Percentiles rank a stretch among this genome's conserved stretches.
Conservation (phyloP, 202 grass and related monocot species). For the Elaeis oleifera region DNA sequence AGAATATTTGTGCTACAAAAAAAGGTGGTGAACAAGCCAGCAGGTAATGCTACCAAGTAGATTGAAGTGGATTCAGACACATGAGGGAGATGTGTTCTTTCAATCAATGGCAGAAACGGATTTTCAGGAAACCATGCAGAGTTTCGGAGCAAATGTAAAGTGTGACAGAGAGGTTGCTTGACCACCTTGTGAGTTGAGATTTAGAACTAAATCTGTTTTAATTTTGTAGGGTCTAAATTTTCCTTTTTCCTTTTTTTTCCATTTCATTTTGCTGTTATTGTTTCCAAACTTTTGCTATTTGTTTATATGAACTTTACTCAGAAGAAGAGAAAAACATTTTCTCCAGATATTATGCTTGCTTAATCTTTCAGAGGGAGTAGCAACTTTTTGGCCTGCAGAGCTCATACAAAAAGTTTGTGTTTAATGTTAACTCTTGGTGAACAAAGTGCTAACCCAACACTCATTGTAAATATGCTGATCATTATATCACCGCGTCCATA, state of each 20-base stretch:
- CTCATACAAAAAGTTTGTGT: too few species aligned
- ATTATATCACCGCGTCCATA: too few species aligned
- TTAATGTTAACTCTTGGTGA: too few species aligned
- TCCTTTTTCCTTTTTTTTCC: background rate
- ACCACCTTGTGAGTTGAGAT: background rate
- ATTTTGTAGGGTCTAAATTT: slow-evolving; percentile 40
- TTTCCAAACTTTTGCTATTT: background rate
- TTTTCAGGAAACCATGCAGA: background rate
- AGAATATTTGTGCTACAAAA: background rate
- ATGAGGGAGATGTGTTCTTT: background rate
- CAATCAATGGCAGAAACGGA: background rate
- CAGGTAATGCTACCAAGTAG: slow-evolving; percentile 11
- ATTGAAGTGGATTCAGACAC: background rate
- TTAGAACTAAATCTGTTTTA: slow-evolving; percentile 19
- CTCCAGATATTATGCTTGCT: too few species aligned
- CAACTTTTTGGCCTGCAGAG: too few species aligned
- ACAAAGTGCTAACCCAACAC: too few species aligned
- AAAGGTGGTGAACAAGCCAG: slow-evolving; percentile 12
- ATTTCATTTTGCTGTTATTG: background rate
- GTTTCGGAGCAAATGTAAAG: slow-evolving; percentile 9
- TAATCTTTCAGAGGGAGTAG: too few species aligned
- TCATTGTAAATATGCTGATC: too few species aligned
- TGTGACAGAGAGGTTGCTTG: background rate
- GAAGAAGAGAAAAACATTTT: too few species aligned
- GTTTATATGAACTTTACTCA: too few species aligned